A percentile compares a stretch with the other conserved stretches of the same genome.
These are phyloP conservation scores for Lentinula sp. DNA, from an alignment of 768 basidiomycete species.

Conservation along the genomic window DNA sequence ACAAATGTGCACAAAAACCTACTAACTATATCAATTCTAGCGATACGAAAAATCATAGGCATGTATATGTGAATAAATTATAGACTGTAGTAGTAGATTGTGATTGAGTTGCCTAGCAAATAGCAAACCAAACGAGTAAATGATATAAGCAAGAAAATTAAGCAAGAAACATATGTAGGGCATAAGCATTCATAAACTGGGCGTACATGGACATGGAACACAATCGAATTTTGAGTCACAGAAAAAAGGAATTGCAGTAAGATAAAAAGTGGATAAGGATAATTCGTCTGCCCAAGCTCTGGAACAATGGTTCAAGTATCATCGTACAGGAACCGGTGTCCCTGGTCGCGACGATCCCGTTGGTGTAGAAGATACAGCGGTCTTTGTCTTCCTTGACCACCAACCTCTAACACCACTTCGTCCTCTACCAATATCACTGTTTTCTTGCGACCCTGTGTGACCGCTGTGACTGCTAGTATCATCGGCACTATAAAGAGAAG, in stretches of 20 bases:
- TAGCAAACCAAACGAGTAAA: too few species aligned
- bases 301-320: not conserved
- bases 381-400: not conserved
- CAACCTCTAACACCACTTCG: not conserved
- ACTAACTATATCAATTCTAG: too few species aligned
- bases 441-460: not conserved
- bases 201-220: not conserved
- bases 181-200: not conserved
- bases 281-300: not conserved
- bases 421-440: not conserved
- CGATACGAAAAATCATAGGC: not conserved
- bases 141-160: not conserved
- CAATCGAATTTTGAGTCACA: not conserved
- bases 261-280: not conserved
- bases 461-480: slow-evolving; percentile 2
- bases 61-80: not conserved
- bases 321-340: slow-evolving; percentile 1
- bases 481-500: not conserved
- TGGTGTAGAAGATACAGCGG: not conserved
- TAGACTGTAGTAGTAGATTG: not conserved
- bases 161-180: not conserved
- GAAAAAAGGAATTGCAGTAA: not conserved
- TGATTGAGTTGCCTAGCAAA: not conserved
- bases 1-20: too few species aligned
- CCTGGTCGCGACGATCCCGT: not conserved